phyloP scores from a whole-genome alignment of 176 grass and related monocot genomes.

The Melocanna baccifera region DNA sequence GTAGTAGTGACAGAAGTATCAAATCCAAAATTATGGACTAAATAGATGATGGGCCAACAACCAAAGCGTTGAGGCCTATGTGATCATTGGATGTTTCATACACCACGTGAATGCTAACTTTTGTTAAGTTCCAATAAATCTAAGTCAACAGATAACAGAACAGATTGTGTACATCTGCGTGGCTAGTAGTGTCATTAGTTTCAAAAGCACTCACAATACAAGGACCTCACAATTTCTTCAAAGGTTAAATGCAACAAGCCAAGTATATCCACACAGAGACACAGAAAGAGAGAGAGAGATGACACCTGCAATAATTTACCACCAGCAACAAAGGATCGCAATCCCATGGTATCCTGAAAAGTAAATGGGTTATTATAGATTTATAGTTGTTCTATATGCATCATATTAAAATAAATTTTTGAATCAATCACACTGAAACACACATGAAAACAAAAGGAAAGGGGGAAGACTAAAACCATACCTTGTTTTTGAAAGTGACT shows the following conservation, averaged over 20 bases:
- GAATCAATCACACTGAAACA: constrained; percentile 13
- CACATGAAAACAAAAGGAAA: neutral
- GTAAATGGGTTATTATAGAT: neutral
- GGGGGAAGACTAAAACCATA: constrained; percentile 1
- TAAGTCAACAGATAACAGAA: neutral
- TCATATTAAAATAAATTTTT: neutral
- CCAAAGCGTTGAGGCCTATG: neutral
- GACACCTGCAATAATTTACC: constrained; percentile 93
- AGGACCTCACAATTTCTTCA: neutral
- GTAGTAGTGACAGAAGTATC: neutral
- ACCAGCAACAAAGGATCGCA: constrained; percentile 85
- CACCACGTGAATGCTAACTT: neutral
- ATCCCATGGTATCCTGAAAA: constrained; percentile 77
- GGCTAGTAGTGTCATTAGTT: neutral
- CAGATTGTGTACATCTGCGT: neutral
- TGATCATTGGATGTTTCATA: neutral
- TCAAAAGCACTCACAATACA: neutral
- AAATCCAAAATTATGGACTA: neutral
- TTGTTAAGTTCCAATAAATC: neutral
- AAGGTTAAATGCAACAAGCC: neutral
- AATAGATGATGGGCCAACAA: neutral
- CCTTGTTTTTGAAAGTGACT: constrained; percentile 78
- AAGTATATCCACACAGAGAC: neutral
- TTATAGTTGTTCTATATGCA: too few relatives aligned
- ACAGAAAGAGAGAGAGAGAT: neutral